Base-by-base conservation (phyloP, 2,329 filamentous ascomycete species). In the Aspergillus sergii region DNA sequence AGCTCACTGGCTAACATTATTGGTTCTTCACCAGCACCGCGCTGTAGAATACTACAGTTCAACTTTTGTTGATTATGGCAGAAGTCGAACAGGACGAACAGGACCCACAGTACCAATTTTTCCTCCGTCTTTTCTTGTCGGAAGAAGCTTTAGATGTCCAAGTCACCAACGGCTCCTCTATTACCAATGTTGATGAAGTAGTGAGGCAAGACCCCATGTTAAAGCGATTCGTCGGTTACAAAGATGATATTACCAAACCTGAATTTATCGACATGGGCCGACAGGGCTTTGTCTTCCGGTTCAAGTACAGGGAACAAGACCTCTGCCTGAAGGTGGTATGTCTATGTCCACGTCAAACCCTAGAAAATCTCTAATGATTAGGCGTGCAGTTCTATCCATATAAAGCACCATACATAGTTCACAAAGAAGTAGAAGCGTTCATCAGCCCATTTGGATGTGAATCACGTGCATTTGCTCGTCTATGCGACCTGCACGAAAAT, bases 391-490 rank as follows among this genome's bases (percentile, higher is more conserved):
- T 59, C 30, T 48, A 16, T 19, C 19, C 51, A 9, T 30, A 50
- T 45, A 16, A 36, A 6, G 19, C 11, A 5, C 41, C 43, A 32
- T 34, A 32, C 23, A 11, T 23, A 2, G 23, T 39, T 28, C 26
- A 28, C 21, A 7, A 59, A 28, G 3, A 19, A 3, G 46, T 23
- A 28, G 26, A 28, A 11, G 16, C 21, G 32, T 34, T 26, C 4
- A 14, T 32, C 26, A 51, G 57, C 32, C 43, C 57, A 0, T 51
- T 59, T 39, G 45, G 57, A 23, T 36, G 30, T 7, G 57, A 59
- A 59, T 23, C 16, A 5, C 57, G 57, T 9, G 57, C 57, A 30
- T 51, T 59, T 59, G 43, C 57, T 39, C 57, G 43, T 21, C 57
- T 59, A 14, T 59, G 43, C 30, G 57, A 59, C 30, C 10, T 59